Percentiles rank a stretch among this genome's conserved stretches.
Conservation (phyloP, 139 green algal genomes). For the Tetradesmus obliquus region DNA sequence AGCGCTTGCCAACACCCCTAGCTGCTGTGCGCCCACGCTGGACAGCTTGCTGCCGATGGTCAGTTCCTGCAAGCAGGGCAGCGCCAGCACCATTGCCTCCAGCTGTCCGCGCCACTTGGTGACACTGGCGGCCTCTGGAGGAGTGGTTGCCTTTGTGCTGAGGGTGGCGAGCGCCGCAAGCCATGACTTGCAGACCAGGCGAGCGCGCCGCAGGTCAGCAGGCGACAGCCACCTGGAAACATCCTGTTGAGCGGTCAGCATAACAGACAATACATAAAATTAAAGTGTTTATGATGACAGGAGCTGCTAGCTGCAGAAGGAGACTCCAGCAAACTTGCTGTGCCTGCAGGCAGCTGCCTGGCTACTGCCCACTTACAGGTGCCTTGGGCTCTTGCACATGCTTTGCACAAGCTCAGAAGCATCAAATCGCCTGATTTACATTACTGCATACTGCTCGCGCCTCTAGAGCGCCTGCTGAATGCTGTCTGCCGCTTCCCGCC, state of each 20-base stretch:
- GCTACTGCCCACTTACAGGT: neutral
- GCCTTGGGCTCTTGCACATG: neutral
- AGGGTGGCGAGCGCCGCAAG: constrained; percentile 17
- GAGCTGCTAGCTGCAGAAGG: neutral
- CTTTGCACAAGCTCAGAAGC: neutral
- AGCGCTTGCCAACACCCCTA: constrained; percentile 22
- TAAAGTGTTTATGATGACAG: neutral
- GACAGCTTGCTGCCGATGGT: constrained; percentile 48
- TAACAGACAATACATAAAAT: neutral
- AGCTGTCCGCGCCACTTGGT: constrained; percentile 27
- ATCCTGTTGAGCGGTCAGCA: constrained; percentile 10
- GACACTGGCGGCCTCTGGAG: constrained; percentile 29
- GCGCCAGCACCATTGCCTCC: constrained; percentile 3
- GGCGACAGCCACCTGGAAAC: constrained; percentile 36
- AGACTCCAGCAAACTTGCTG: neutral
- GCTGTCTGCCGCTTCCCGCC: neutral
- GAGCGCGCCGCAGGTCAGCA: constrained; percentile 37
- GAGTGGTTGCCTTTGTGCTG: constrained; percentile 22
- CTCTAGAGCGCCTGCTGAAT: neutral
- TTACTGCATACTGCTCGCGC: too few species aligned
- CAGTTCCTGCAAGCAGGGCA: constrained; percentile 43
- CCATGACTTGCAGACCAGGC: constrained; percentile 43
- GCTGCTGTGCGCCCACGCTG: constrained; percentile 42
- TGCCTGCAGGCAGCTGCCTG: neutral
- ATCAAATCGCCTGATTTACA: too few species aligned